Percentiles rank a stretch among this genome's conserved stretches.
These are phyloP conservation scores for Aspergillus avenaceus DNA, from an alignment of 495 filamentous ascomycete species.

Conservation along the genomic window DNA sequence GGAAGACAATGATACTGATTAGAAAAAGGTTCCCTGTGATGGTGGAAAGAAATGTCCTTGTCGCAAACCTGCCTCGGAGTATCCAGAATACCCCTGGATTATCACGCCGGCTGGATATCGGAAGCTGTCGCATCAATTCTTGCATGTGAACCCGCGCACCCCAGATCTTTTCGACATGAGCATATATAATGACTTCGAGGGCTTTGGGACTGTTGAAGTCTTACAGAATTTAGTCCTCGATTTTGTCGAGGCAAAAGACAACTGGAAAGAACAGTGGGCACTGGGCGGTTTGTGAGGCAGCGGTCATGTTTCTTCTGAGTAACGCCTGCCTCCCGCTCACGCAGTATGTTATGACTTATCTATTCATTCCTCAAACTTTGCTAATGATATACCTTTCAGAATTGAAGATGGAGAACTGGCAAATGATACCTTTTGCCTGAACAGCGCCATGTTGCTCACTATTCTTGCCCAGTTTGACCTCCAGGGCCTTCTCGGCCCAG, in stretches of 20 bases:
- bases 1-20: too few species aligned
- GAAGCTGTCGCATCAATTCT: background rate
- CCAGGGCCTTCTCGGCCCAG: background rate
- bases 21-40: constrained; percentile 1
- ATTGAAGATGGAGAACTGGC: background rate
- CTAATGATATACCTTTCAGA: too few species aligned
- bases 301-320: constrained; percentile 16
- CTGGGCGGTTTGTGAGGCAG: constrained; percentile 32
- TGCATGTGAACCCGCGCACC: constrained; percentile 21
- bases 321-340: too few species aligned
- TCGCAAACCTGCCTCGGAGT: constrained; percentile 26
- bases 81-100: constrained; percentile 38
- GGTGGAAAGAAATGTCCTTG: constrained; percentile 30
- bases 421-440: background rate
- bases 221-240: constrained; percentile 38
- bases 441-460: background rate
- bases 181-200: constrained; percentile 34
- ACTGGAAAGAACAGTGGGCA: constrained; percentile 28
- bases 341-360: too few species aligned
- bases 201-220: constrained; percentile 35
- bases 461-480: background rate
- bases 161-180: constrained; percentile 39
- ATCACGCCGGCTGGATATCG: constrained; percentile 30
- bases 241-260: constrained; percentile 26
- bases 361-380: too few species aligned